Base-by-base conservation (phyloP, 306 rosid genomes). In the Sphenostylis stenocarpa region DNA sequence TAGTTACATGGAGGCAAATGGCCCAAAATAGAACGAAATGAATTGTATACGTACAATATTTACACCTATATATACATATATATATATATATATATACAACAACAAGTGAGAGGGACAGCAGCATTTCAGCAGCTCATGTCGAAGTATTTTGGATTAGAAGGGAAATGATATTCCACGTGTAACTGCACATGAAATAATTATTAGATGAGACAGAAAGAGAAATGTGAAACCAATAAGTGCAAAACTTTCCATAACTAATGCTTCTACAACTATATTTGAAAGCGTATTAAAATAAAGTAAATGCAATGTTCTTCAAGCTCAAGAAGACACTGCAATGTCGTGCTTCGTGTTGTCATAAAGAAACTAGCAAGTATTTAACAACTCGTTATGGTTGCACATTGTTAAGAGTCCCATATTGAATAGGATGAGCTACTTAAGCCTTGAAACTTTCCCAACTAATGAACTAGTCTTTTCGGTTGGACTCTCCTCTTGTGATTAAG, bases 71-170 rank as follows among this genome's bases (percentile, higher is more conserved):
- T n/a, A n/a, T n/a, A n/a, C n/a, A n/a, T n/a, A n/a, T n/a, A n/a
- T n/a, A n/a, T n/a, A n/a, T n/a, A n/a, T n/a, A n/a, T n/a, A n/a
- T 19, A 16, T 19, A 16, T 24, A 77, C 74, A 71, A 31, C 75
- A 75, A 41, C 17, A 48, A 53, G 47, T 76, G 77, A 74, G 17
- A 15, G 52, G 61, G 39, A 60, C 51, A 31, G 43, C 43, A 34
- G 43, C 39, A 15, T 67, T 70, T 71, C 80, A 89, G 79, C 81
- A 67, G 88, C 84, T 77, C 75, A 90, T 77, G 80, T 88, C 72
- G 12, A 91, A 91, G 89, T 91, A 90, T 75, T 88, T 91, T 9
- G 93, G 97, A 79, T 91, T 88, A 0, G 91, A 86, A 63, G 95
- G 97, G 77, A 82, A 90, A 72, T 91, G 90, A 83, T 88, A 90